Conservation (phyloP, 208 protist genomes). For the Leishmania braziliensis region DNA sequence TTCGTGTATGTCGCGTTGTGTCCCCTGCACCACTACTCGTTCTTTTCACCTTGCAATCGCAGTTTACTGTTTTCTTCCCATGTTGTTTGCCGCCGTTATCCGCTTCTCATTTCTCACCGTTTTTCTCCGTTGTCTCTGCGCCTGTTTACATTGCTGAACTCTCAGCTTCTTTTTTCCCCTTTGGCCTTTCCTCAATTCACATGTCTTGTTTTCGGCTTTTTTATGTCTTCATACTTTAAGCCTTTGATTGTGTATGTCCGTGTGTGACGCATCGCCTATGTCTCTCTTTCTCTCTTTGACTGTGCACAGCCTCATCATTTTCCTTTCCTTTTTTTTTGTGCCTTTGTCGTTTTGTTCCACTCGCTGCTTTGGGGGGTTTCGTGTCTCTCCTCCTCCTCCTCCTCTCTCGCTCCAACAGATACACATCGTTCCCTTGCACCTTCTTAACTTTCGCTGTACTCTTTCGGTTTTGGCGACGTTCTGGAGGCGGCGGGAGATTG, state of each 20-base stretch:
- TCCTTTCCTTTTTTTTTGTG: not conserved
- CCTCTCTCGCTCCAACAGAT: not conserved
- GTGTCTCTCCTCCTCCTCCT: not conserved
- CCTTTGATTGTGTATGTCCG: not conserved
- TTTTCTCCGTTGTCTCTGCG: not conserved
- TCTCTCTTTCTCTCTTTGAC: constrained; percentile 11
- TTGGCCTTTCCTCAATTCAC: not conserved
- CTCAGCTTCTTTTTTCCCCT: not conserved
- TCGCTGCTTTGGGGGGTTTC: not conserved
- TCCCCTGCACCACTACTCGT: constrained; percentile 1
- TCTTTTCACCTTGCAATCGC: constrained; percentile 6
- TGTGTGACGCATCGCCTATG: not conserved
- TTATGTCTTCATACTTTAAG: constrained; percentile 8
- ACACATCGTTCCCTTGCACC: not conserved
- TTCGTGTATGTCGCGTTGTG: not conserved
- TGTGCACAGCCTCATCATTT: not conserved
- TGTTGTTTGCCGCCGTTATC: not conserved
- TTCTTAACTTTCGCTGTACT: not conserved
- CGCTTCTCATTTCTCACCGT: not conserved
- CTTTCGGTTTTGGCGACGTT: not conserved
- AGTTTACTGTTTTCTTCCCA: not conserved
- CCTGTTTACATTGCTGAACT: not conserved
- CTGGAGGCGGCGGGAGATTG: not conserved
- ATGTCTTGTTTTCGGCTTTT: not conserved
- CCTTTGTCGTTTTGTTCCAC: not conserved